Base-by-base conservation (phyloP, 176 grass and related monocot species). In the Carex kokanica region DNA sequence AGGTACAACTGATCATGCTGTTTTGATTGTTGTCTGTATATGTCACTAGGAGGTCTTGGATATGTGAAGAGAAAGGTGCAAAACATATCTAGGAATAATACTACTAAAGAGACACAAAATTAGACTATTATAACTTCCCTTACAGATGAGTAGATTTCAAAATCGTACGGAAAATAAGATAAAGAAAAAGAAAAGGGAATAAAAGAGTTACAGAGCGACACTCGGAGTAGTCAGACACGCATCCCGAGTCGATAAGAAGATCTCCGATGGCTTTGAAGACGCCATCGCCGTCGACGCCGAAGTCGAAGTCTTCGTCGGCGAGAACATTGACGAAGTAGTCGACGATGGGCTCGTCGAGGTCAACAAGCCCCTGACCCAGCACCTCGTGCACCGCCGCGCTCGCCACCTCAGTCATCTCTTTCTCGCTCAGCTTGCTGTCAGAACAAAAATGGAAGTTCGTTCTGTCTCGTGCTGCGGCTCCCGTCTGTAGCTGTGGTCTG, bases 271-370 rank as follows among this genome's bases (percentile, higher is more conserved):
- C 95, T 2, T 90, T 78, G 73, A 93, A 93, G 65, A 94, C 93
- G 61, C 92, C 95, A 75, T 91, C 88, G 45, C 95, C 95, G 41
- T 94, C 89, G 62, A 85, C 78, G 0, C 90, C 95, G 87, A 98
- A 98, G 81, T 98, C 95, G 89, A 94, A 98, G 83, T 98, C 95
- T 36, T 98, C 92, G 82, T 98, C 95, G 68, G 95, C 95, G 73
- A 98, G 92, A 78, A 98, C 95, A 85, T 98, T 98, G 68, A 93
- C 83, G 92, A 98, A 90, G 90, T 98, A 98, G 84, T 90, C 81
- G 73, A 94, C 84, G 88, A 98, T 98, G 84, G 95, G 92, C 57
- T 87, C 61, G 83, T 98, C 95, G 14, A 98, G 90, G 34, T 94
- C 92, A 21, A 78, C 74, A 3, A 87, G 86, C 23, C 78, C 59